phyloP scores from a whole-genome alignment of 2,329 filamentous ascomycete species.

The Stachybotrys chlorohalonatus region DNA sequence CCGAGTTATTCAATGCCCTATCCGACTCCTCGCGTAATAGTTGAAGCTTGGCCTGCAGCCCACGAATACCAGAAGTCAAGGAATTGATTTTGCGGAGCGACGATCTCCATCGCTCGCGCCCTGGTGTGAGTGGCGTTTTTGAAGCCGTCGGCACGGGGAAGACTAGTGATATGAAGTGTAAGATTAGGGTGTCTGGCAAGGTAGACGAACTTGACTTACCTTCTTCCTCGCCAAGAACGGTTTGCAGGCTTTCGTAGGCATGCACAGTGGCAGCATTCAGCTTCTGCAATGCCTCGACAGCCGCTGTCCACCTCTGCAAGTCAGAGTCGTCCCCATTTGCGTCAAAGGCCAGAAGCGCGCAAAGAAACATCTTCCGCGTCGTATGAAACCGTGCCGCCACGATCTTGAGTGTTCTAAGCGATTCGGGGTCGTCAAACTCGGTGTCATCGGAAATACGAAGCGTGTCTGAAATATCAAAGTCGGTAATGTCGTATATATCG shows the following conservation, averaged over 20 bases:
- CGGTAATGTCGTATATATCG: constrained; percentile 76
- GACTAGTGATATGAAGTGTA: background rate
- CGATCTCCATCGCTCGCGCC: constrained; percentile 74
- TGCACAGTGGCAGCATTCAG: constrained; percentile 53
- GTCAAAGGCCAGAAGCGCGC: constrained; percentile 80
- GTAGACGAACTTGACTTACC: constrained; percentile 37
- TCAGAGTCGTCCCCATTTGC: constrained; percentile 71
- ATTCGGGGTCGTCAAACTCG: constrained; percentile 69
- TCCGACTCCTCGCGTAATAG: constrained; percentile 85
- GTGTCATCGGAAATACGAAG: constrained; percentile 53
- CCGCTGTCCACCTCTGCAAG: constrained; percentile 67
- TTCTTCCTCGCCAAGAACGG: constrained; percentile 71
- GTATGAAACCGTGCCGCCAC: constrained; percentile 73
- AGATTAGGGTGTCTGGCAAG: background rate
- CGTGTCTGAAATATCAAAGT: constrained; percentile 64
- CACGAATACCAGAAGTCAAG: constrained; percentile 81
- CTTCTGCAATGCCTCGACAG: constrained; percentile 63
- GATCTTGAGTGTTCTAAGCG: constrained; percentile 71
- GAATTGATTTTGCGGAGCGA: constrained; percentile 84
- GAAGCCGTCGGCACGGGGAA: constrained; percentile 48
- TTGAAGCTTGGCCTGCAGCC: constrained; percentile 89
- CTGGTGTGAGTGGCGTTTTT: constrained; percentile 55
- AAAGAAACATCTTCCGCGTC: constrained; percentile 76
- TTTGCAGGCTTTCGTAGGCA: constrained; percentile 57
- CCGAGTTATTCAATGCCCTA: constrained; percentile 63